Conservation (phyloP, 2,329 filamentous ascomycete genomes). For the Cladophialophora yegresii region DNA sequence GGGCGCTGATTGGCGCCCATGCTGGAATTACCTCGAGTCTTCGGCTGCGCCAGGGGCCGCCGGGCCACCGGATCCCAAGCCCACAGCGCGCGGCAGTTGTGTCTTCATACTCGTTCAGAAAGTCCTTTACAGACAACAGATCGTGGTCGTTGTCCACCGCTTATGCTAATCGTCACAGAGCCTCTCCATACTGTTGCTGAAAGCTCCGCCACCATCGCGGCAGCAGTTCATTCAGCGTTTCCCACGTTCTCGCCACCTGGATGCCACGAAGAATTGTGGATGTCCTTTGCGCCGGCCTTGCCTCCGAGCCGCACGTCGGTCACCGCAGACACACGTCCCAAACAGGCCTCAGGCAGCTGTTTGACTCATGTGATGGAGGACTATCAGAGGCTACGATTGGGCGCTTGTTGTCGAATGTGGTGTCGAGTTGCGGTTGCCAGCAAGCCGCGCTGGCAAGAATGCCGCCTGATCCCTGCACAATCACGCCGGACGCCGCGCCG, state of each 20-base stretch:
- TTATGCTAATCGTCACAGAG: neutral
- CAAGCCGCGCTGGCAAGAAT: conserved; percentile 18
- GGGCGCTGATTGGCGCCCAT: conserved; percentile 12
- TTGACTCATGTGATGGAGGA: conserved; percentile 22
- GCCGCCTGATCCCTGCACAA: conserved; percentile 16
- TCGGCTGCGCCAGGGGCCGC: conserved; percentile 14
- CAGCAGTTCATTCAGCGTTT: neutral
- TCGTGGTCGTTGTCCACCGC: neutral
- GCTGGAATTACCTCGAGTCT: conserved; percentile 11
- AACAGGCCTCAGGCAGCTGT: conserved; percentile 10
- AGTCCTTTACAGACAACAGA: neutral
- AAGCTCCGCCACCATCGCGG: neutral
- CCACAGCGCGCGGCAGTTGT: conserved; percentile 16
- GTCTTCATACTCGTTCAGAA: neutral
- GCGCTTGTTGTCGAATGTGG: conserved; percentile 16
- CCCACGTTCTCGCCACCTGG: neutral
- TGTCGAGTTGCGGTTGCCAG: conserved; percentile 9
- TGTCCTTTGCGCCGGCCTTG: neutral
- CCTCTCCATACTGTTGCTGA: neutral
- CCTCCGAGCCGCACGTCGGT: neutral
- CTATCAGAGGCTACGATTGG: conserved; percentile 11
- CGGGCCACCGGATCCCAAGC: conserved; percentile 14
- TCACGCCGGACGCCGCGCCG: conserved; percentile 13
- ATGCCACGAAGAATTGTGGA: neutral
- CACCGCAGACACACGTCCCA: conserved; percentile 2